Percentiles rank a stretch among this genome's conserved stretches.
These are phyloP conservation scores for Metrosideros polymorpha DNA, from an alignment of 441 rosid species.

Conservation along the genomic window DNA sequence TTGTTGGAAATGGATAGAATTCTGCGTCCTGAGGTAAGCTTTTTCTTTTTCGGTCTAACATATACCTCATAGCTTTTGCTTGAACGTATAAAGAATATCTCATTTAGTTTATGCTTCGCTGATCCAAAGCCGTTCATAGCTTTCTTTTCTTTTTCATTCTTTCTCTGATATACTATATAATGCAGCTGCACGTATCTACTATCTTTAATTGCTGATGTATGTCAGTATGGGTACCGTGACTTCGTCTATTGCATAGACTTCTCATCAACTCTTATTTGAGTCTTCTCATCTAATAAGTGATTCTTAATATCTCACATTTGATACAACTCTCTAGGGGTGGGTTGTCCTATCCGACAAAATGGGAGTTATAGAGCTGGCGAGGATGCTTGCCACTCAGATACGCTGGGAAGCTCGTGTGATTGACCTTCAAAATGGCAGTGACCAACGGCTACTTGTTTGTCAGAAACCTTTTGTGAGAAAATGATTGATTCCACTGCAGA, in stretches of 20 bases:
- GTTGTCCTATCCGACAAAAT: constrained; percentile 64
- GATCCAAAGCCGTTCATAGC: background rate
- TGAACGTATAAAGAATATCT: background rate
- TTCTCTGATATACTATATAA: background rate
- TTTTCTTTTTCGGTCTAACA: background rate
- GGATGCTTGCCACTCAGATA: constrained; percentile 59
- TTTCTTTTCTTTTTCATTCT: background rate
- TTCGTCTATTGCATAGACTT: background rate
- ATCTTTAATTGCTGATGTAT: background rate
- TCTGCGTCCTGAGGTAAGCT: constrained; percentile 86
- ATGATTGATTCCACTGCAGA: constrained; percentile 27
- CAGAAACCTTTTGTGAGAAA: constrained; percentile 83
- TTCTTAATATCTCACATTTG: background rate
- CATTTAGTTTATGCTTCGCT: background rate
- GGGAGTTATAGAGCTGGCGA: constrained; percentile 77
- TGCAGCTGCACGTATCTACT: background rate
- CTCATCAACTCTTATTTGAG: background rate
- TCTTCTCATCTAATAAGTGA: background rate
- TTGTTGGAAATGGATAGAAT: constrained; percentile 93
- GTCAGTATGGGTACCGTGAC: background rate
- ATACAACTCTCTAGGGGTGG: constrained; percentile 62
- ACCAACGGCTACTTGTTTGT: constrained; percentile 93
- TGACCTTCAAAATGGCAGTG: constrained; percentile 90
- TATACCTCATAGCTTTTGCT: background rate
- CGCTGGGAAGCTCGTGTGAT: constrained; percentile 98